Percentiles rank a stretch among this genome's conserved stretches.
These are phyloP conservation scores for Magnaporthiopsis poae DNA, from an alignment of 2,329 filamentous ascomycete species.

Conservation along the genomic window DNA sequence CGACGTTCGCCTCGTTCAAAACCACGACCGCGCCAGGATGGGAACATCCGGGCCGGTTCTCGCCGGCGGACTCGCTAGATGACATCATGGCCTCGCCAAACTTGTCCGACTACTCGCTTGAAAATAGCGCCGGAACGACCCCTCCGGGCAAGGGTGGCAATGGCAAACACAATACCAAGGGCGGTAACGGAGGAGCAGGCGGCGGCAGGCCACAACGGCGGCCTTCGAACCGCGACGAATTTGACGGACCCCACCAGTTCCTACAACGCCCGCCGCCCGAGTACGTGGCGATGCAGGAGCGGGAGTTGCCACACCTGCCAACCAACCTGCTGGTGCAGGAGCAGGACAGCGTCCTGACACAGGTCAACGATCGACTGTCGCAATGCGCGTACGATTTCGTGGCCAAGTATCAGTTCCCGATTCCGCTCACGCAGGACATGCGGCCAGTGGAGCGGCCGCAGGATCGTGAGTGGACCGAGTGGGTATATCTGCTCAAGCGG, in stretches of 20 bases:
- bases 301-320: slow-evolving; percentile 70
- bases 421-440: slow-evolving; percentile 74
- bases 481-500: slow-evolving; percentile 78
- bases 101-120: slow-evolving; percentile 50
- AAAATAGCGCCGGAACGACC: slow-evolving; percentile 34
- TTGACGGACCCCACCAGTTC: slow-evolving; percentile 78
- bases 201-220: slow-evolving; percentile 51
- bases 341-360: slow-evolving; percentile 69
- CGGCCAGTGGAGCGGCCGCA: slow-evolving; percentile 62
- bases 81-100: slow-evolving; percentile 49
- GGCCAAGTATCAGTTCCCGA: slow-evolving; percentile 82
- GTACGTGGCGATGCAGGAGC: slow-evolving; percentile 65
- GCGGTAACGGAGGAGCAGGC: slow-evolving; percentile 20
- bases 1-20: slow-evolving; percentile 10
- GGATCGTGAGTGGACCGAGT: slow-evolving; percentile 83
- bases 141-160: slow-evolving; percentile 38
- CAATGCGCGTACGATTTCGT: slow-evolving; percentile 85
- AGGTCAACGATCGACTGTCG: slow-evolving; percentile 75
- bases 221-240: slow-evolving; percentile 76
- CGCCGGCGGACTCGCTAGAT: slow-evolving; percentile 48
- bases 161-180: slow-evolving; percentile 34
- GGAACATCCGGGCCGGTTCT: slow-evolving; percentile 37
- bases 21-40: background rate
- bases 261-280: slow-evolving; percentile 62
- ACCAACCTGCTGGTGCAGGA: slow-evolving; percentile 75